Evolutionary conservation across 192 early-diverging fungal genomes (phyloP).

Genomic region (Coemansia interrupta): DNA sequence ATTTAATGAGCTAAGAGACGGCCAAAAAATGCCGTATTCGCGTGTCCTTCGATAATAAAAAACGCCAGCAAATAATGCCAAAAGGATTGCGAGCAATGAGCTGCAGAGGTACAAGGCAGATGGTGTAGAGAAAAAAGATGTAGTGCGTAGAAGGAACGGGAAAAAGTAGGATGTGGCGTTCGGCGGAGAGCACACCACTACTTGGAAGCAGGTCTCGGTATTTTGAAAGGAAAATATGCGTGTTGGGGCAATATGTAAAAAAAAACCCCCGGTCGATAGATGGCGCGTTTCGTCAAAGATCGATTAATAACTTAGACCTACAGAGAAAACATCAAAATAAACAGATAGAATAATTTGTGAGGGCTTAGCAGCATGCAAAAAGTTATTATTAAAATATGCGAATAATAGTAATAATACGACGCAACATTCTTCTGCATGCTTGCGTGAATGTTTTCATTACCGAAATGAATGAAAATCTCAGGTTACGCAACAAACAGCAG

Average conservation of each 20-base stretch:
- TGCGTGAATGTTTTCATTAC: conserved; percentile 39
- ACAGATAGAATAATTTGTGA: neutral
- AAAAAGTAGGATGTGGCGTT: conserved; percentile 5
- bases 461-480: conserved; percentile 38
- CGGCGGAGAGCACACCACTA: conserved; percentile 3
- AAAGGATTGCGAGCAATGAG: neutral
- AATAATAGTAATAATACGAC: neutral
- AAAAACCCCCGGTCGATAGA: neutral
- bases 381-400: neutral
- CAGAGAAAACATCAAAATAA: neutral
- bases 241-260: neutral
- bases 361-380: conserved; percentile 9
- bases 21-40: neutral
- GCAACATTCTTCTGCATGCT: neutral
- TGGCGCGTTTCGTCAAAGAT: conserved; percentile 1
- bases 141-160: conserved; percentile 3
- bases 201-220: conserved; percentile 8
- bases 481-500: conserved; percentile 24
- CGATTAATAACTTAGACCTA: conserved; percentile 6
- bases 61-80: conserved; percentile 10
- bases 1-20: conserved; percentile 10
- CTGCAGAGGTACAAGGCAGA: neutral
- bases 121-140: neutral
- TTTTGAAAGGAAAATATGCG: conserved; percentile 9
- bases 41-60: conserved; percentile 4